A percentile compares a stretch with the other conserved stretches of the same genome.
phyloP scores from a whole-genome alignment of 331 rosid species.

The Ulmus americana region DNA sequence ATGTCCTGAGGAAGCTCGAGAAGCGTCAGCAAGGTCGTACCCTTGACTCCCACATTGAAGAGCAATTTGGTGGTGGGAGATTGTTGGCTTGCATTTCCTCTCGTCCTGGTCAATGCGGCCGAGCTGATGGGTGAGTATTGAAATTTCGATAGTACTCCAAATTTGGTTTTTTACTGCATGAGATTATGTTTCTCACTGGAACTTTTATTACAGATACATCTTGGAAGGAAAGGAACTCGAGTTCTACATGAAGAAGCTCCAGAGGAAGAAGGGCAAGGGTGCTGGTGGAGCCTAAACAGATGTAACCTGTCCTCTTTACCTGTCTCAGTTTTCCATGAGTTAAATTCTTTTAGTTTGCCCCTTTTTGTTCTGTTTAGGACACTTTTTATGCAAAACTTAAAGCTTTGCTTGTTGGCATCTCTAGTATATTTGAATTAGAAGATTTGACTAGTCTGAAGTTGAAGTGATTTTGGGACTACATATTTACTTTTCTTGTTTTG shows the following conservation, averaged over 20 bases:
- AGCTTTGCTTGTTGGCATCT: slow-evolving; percentile 7
- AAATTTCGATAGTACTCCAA: too few relatives aligned
- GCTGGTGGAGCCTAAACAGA: slow-evolving; percentile 25
- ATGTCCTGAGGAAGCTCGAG: slow-evolving; percentile 36
- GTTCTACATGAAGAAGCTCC: slow-evolving; percentile 43
- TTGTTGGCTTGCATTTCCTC: slow-evolving; percentile 40
- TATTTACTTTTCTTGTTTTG: not conserved
- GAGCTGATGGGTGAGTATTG: slow-evolving; percentile 38
- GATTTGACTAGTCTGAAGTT: slow-evolving; percentile 10
- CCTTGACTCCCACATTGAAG: slow-evolving; percentile 36
- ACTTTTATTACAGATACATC: slow-evolving; percentile 25
- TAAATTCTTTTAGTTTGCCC: slow-evolving; percentile 2
- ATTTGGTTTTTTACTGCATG: not conserved
- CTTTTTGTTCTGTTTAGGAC: slow-evolving; percentile 1
- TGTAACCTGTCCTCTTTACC: not conserved
- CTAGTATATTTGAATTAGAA: slow-evolving; percentile 7
- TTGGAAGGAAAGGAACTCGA: slow-evolving; percentile 48
- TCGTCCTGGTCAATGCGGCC: slow-evolving; percentile 44
- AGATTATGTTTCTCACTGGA: not conserved
- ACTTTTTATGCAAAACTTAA: not conserved
- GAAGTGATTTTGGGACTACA: slow-evolving; percentile 8
- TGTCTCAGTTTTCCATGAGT: not conserved
- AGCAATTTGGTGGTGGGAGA: slow-evolving; percentile 39
- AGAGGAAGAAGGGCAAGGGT: slow-evolving; percentile 42
- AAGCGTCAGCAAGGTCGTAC: slow-evolving; percentile 35